Base-by-base conservation (phyloP, 1,284 basidiomycete genomes). In the Phenoliferia sp. region DNA sequence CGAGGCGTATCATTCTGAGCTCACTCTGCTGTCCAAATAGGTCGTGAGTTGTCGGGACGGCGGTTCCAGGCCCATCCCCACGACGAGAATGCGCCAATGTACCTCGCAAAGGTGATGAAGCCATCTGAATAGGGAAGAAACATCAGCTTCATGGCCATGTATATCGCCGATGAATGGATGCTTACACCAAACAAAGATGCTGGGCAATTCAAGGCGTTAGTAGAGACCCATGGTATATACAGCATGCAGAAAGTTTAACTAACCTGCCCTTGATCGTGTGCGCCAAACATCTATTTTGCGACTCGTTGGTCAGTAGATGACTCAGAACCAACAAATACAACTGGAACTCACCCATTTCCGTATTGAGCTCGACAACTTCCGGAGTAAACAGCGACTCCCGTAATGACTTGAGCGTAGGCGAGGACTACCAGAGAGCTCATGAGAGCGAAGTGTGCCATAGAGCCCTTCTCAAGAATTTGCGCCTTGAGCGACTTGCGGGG, bases 41-140 rank as follows among this genome's bases (percentile, higher is more conserved):
- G 59, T 58, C 55, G 10, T 77, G 77, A 26, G 28, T 48, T 26
- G 59, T 1, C n/a, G 67, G 66, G 78, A 56, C 75, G 75, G 59
- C 76, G 73, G 79, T 98, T 97, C 95, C 95, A 98, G 9, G 95
- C 91, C 94, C 94, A 98, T 1, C 94, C 94, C 50, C 88, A 80
- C 67, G 92, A 88, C 16, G 92, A 86, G 78, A 89, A 94, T 0
- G 91, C 87, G 29, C 95, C 95, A 62, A 96, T 85, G 81, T 92
- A 98, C 29, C 95, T 90, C 32, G 86, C 89, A 78, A 96, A 98
- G 0, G 90, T 88, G 65, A 92, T 80, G 6, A 98, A 80, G 17
- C 94, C 95, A 78, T 94, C n/a, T n/a, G n/a, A n/a, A n/a, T n/a
- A n/a, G n/a, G n/a, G n/a, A n/a, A n/a, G n/a, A n/a, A n/a, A n/a